Conservation (phyloP, 257 asterid species). For the Thymus mandschuricus region DNA sequence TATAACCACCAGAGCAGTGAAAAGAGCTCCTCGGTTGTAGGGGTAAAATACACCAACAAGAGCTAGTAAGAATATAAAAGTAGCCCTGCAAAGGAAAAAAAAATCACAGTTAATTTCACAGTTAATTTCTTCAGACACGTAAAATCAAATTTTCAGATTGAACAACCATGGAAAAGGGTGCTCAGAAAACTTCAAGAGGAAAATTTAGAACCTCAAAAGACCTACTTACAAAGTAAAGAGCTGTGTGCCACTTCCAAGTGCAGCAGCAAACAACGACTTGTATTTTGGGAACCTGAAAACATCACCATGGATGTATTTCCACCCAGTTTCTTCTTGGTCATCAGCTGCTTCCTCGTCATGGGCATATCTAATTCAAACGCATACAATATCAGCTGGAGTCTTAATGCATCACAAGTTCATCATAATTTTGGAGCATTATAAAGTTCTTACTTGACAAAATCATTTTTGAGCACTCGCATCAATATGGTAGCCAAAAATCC, state of each 20-base stretch:
- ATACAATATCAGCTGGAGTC: conserved; percentile 25
- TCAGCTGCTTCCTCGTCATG: conserved; percentile 73
- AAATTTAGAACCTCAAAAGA: not conserved
- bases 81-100: conserved; percentile 43
- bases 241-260: conserved; percentile 74
- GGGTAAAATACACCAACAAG: conserved; percentile 77
- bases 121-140: not conserved
- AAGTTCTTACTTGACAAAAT: conserved; percentile 66
- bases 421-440: conserved; percentile 3
- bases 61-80: conserved; percentile 64
- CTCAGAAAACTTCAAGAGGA: not conserved
- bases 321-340: conserved; percentile 77
- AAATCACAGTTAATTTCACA: not conserved
- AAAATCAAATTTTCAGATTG: not conserved
- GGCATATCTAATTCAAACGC: conserved; percentile 52
- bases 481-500: conserved; percentile 71
- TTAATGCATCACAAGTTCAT: not conserved
- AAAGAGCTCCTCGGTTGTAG: conserved; percentile 70
- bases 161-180: not conserved
- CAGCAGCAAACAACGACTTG: conserved; percentile 67
- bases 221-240: conserved; percentile 65
- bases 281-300: conserved; percentile 68
- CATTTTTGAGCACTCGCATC: conserved; percentile 74
- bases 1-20: conserved; percentile 61
- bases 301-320: conserved; percentile 83